Evolutionary conservation across 179 eudicot species (phyloP), one percentile per base, ranked within the genome.

Genomic region (Actinidia arguta): DNA sequence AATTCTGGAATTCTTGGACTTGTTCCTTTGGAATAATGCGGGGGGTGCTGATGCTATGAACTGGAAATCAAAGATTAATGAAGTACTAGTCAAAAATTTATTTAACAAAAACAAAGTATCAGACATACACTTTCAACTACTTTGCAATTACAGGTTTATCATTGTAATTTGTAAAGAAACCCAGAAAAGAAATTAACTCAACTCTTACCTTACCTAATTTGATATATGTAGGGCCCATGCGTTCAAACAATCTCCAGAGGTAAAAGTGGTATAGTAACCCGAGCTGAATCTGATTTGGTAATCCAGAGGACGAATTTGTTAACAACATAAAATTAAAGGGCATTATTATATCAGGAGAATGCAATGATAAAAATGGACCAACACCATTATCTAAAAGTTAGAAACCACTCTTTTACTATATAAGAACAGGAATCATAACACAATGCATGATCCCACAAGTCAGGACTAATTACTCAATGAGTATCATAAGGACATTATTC

Each of bases 1-100:
- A 96, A 86, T 95, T 90, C 86, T 96, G 98, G 71, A 96, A 96
- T 84, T 96, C 99, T 81, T 92, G 89, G 81, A 96, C 99, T 85
- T 96, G 93, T 69, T 96, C 98, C 42, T 90, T 89, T 63, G 99
- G 99, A 96, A 96, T 77, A 96, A 82, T 48, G 98, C 93, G 31
- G 99, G n/a, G n/a, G n/a, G 99, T n/a, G n/a, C n/a, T n/a, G n/a
- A n/a, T 69, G 99, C 99, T 82, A 96, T 84, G 89, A 96, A 91
- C 99, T 96, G 78, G 79, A 84, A 78, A 81, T 70, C 47, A 14
- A 89, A 76, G 56, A 73, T 27, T 75, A 44, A 81, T 56, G 63
- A 75, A 75, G 74, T 62, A 86, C 71, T 31, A 31, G 36, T 31
- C 36, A 20, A 68, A 67, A 67, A 18, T 48, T 79, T n/a, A 63